A percentile compares a stretch with the other conserved stretches of the same genome.
phyloP scores from a whole-genome alignment of 2,329 filamentous ascomycete genomes.

The Trichoderma sp. region DNA sequence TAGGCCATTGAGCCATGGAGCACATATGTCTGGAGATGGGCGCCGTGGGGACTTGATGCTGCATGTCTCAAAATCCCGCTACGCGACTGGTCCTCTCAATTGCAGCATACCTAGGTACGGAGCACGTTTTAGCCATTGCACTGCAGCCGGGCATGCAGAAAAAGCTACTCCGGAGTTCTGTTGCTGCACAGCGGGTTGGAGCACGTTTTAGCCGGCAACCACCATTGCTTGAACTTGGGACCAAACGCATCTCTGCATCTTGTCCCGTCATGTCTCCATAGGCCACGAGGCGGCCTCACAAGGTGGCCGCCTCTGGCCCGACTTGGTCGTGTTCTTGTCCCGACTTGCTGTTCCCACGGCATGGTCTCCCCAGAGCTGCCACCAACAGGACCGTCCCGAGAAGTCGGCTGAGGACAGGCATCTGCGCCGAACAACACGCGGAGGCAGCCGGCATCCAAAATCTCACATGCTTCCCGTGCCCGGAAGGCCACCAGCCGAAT shows the following conservation, averaged over 20 bases:
- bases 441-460: constrained; percentile 14
- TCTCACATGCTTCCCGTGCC: not conserved
- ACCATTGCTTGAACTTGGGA: constrained; percentile 3
- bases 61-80: not conserved
- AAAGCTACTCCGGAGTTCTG: not conserved
- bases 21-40: not conserved
- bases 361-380: not conserved
- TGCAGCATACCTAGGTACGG: not conserved
- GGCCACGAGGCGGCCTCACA: constrained; percentile 18
- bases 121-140: not conserved
- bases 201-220: constrained; percentile 6
- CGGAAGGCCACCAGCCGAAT: not conserved
- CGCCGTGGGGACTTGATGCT: not conserved
- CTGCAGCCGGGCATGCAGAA: not conserved
- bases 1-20: not conserved
- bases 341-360: not conserved
- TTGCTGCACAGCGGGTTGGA: not conserved
- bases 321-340: not conserved
- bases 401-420: not conserved
- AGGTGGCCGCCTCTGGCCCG: not conserved
- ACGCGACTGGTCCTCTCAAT: not conserved
- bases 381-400: not conserved
- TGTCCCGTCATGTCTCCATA: constrained; percentile 12
- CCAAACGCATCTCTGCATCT: constrained; percentile 4
- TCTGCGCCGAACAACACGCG: not conserved